Conservation (phyloP, 306 rosid species). For the Cucumis cinereus region DNA sequence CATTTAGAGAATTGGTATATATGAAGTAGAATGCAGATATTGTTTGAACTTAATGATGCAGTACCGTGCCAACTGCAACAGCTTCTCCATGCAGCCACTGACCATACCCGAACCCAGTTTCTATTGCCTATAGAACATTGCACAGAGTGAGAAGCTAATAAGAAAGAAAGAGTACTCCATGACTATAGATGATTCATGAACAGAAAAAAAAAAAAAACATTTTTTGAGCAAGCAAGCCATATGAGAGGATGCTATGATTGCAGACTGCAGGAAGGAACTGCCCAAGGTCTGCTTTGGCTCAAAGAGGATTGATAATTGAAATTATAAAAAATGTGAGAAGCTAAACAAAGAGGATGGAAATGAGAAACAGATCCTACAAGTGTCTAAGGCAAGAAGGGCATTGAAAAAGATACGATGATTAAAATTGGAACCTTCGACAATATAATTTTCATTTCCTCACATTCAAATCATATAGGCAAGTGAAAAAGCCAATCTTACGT, state of each 20-base stretch:
- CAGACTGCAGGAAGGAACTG: not conserved
- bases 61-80: conserved; percentile 93
- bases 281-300: not conserved
- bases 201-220: not conserved
- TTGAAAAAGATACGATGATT: too few species aligned
- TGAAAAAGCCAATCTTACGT: conserved; percentile 39
- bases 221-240: not conserved
- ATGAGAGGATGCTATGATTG: not conserved
- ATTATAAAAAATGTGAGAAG: too few species aligned
- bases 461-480: not conserved
- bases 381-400: not conserved
- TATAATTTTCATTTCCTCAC: not conserved
- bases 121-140: conserved; percentile 57
- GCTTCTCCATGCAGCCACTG: conserved; percentile 99
- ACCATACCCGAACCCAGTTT: conserved; percentile 79
- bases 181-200: not conserved
- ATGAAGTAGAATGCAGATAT: not conserved
- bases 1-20: not conserved
- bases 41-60: not conserved
- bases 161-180: not conserved
- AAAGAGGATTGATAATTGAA: not conserved
- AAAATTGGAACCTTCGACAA: not conserved
- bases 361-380: not conserved
- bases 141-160: conserved; percentile 12
- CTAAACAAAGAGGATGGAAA: not conserved